Evolutionary conservation across 2,329 filamentous ascomycete genomes (phyloP).

Genomic region (Phaeophleospora eucalypticola): DNA sequence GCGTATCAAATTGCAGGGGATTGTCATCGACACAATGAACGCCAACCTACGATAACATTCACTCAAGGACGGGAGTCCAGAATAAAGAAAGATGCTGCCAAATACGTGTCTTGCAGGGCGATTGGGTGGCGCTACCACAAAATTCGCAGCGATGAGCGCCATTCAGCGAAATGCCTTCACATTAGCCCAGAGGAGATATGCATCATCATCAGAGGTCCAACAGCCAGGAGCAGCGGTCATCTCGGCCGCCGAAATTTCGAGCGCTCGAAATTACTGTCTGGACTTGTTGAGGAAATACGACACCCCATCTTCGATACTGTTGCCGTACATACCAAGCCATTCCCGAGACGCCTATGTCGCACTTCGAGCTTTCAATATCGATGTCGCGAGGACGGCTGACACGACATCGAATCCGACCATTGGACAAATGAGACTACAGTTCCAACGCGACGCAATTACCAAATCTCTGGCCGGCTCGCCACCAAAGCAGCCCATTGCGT

Average conservation of each 20-base stretch:
- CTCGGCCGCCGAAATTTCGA: conserved; percentile 45
- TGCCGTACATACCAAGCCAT: conserved; percentile 73
- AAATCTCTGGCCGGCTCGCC: conserved; percentile 73
- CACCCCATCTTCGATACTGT: conserved; percentile 79
- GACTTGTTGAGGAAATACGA: conserved; percentile 70
- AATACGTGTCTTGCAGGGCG: background rate
- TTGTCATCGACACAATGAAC: background rate
- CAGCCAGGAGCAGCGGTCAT: conserved; percentile 23
- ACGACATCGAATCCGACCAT: conserved; percentile 83
- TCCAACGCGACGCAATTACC: conserved; percentile 84
- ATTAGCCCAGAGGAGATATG: background rate
- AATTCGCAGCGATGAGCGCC: background rate
- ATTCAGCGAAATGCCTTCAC: background rate
- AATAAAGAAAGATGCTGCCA: background rate
- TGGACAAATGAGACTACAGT: conserved; percentile 84
- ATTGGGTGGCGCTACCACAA: background rate
- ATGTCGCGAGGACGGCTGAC: conserved; percentile 85
- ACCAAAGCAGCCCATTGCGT: conserved; percentile 85
- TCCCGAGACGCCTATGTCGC: conserved; percentile 82
- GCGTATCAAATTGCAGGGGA: background rate
- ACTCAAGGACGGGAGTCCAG: background rate
- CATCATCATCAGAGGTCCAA: conserved; percentile 20
- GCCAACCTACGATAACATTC: background rate
- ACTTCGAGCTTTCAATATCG: conserved; percentile 87
- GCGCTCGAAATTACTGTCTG: conserved; percentile 57